Evolutionary conservation across 768 basidiomycete genomes (phyloP).

Genomic region (Tylopilus subfusipes): DNA sequence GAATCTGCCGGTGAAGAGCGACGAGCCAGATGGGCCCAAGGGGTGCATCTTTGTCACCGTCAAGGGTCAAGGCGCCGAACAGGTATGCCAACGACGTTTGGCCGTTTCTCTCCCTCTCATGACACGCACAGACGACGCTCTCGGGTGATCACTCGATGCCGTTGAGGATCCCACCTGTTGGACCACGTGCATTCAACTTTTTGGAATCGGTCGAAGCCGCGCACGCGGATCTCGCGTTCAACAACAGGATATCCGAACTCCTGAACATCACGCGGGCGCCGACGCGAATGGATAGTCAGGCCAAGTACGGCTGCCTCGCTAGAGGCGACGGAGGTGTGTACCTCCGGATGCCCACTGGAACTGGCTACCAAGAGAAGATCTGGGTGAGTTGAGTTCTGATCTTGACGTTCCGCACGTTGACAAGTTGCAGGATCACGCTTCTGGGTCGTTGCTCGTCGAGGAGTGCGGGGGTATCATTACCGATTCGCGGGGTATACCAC

Average conservation of each 20-base stretch:
- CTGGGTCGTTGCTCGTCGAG: slow-evolving; percentile 76
- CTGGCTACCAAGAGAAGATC: slow-evolving; percentile 90
- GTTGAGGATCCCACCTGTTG: slow-evolving; percentile 45
- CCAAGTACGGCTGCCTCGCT: slow-evolving; percentile 86
- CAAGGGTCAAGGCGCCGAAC: slow-evolving; percentile 80
- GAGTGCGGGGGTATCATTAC: slow-evolving; percentile 91
- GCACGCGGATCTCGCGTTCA: slow-evolving; percentile 88
- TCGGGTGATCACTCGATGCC: slow-evolving; percentile 45
- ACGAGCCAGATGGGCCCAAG: slow-evolving; percentile 52
- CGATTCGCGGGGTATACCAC: slow-evolving; percentile 71
- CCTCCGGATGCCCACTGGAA: slow-evolving; percentile 71
- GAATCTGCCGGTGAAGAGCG: slow-evolving; percentile 66
- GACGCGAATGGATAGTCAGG: slow-evolving; percentile 92
- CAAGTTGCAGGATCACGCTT: slow-evolving; percentile 74
- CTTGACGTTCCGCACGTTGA: no score
- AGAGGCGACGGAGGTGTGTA: slow-evolving; percentile 85
- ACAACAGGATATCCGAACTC: slow-evolving; percentile 62
- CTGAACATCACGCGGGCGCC: slow-evolving; percentile 65
- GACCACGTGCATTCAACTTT: slow-evolving; percentile 53
- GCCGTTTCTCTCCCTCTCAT: not conserved
- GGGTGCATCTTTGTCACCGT: slow-evolving; percentile 87
- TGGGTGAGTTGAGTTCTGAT: slow-evolving; percentile 56
- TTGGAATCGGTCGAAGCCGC: slow-evolving; percentile 92
- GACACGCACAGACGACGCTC: slow-evolving; percentile 46
- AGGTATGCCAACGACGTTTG: slow-evolving; percentile 36